Evolutionary conservation across 1,139 yeast genomes (phyloP).

Genomic region (Tardiomyces depauwii): DNA sequence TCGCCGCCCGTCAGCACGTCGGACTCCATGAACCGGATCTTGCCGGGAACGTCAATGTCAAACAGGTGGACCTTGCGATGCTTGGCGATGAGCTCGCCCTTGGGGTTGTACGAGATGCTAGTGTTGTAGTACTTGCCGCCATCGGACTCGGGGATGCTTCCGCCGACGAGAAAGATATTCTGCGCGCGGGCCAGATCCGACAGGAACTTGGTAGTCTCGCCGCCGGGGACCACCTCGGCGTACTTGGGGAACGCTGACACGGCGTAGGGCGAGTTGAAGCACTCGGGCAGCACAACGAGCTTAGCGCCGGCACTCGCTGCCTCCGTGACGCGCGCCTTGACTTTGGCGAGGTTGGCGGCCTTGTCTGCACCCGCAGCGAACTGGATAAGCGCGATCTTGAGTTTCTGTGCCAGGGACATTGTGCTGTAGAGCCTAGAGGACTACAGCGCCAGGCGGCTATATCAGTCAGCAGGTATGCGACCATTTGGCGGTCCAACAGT

Average conservation of each 20-base stretch:
- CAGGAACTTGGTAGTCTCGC: constrained; percentile 55
- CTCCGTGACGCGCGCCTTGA: constrained; percentile 39
- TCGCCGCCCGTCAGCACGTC: constrained; percentile 65
- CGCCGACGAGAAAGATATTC: constrained; percentile 64
- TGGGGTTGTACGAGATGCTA: constrained; percentile 57
- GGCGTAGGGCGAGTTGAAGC: constrained; percentile 92
- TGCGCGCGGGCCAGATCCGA: constrained; percentile 52
- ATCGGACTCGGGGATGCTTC: constrained; percentile 73
- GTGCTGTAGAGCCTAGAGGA: neutral
- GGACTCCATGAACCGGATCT: constrained; percentile 79
- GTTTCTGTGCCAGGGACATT: constrained; percentile 19
- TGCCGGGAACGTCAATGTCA: constrained; percentile 84
- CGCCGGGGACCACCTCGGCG: constrained; percentile 63
- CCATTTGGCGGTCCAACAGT: too few relatives aligned
- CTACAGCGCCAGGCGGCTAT: neutral
- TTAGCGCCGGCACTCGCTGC: constrained; percentile 39
- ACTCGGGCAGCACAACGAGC: constrained; percentile 69
- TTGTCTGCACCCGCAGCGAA: constrained; percentile 65
- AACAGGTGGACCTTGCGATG: constrained; percentile 86
- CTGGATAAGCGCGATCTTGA: constrained; percentile 67
- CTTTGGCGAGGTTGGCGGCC: constrained; percentile 47
- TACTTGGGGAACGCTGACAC: constrained; percentile 77
- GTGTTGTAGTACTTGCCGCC: constrained; percentile 67
- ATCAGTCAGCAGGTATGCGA: too few relatives aligned
- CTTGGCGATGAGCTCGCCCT: constrained; percentile 67